Base-by-base conservation (phyloP, 306 rosid species). In the Cicer bijugum region DNA sequence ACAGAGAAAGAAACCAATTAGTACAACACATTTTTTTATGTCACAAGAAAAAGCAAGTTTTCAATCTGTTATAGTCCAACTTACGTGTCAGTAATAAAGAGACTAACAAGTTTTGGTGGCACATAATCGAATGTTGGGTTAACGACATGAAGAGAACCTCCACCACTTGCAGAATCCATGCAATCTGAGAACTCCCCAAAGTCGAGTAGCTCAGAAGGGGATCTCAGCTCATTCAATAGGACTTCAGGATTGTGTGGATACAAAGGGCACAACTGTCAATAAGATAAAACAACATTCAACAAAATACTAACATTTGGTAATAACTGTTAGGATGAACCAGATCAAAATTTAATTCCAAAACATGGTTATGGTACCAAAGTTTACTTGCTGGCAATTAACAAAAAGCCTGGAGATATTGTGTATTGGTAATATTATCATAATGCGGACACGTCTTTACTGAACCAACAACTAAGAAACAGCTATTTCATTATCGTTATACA, bases 241-340 rank as follows among this genome's bases (percentile, higher is more conserved):
- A 89, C 90, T 84, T 91, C 90, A 9, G 99, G 99, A 82, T 94
- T 88, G 90, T 94, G 97, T 0, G 99, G 99, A 86, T 94, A 94
- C 85, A 91, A 56, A 76, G 99, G 99, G 83, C 96, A 94, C 81
- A 94, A 55, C 99, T 94, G 89, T 74, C 74, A 82, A 68, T 48
- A 67, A 72, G 69, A 76, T 40, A 79, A 74, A 72, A 43, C 40
- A 79, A 79, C 53, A 67, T 44, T 81, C 44, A 65, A 76, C 45
- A 62, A 82, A 70, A 74, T 68, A 42, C 50, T 16, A 55, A 59
- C 37, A 73, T 45, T 40, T 14, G 65, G 67, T 23, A 42, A 79
- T 23, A 42, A 79, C 55, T 12, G 64, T 71, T 50, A 46, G 11
- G 28, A 46, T 40, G 75, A 44, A 77, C 51, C 50, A 73, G 6